phyloP scores from a whole-genome alignment of 495 filamentous ascomycete species.

The Neurospora sp. region DNA sequence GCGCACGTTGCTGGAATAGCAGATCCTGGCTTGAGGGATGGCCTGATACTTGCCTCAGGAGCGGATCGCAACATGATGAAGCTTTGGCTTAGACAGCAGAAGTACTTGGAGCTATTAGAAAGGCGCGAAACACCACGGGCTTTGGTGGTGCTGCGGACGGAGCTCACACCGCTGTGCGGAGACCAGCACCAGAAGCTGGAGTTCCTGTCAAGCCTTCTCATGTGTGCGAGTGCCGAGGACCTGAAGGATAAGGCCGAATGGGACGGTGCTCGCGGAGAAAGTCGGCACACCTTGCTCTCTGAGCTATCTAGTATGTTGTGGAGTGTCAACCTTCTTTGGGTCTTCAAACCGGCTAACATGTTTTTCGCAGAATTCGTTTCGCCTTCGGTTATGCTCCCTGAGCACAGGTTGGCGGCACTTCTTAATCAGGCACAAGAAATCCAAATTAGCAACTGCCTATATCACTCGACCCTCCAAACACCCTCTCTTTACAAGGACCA shows the following conservation, averaged over 20 bases:
- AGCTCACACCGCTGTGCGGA: conserved; percentile 80
- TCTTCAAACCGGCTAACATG: conserved; percentile 3
- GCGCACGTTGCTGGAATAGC: conserved; percentile 29
- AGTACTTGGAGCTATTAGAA: conserved; percentile 88
- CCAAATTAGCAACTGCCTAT: conserved; percentile 77
- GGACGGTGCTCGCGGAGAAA: conserved; percentile 75
- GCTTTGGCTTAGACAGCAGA: conserved; percentile 84
- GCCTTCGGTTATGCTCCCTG: conserved; percentile 95
- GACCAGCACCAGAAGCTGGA: conserved; percentile 63
- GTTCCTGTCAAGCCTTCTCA: conserved; percentile 78
- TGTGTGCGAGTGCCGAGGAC: conserved; percentile 74
- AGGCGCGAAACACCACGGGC: conserved; percentile 60
- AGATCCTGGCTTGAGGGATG: conserved; percentile 19
- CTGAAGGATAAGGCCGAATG: conserved; percentile 73
- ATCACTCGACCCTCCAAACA: conserved; percentile 70
- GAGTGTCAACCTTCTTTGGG: background rate
- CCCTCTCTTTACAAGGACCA: conserved; percentile 89
- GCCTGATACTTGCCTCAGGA: conserved; percentile 36
- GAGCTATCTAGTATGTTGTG: conserved; percentile 67
- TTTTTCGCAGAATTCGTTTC: conserved; percentile 65
- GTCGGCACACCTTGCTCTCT: conserved; percentile 65
- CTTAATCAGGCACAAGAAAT: conserved; percentile 70
- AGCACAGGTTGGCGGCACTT: conserved; percentile 80
- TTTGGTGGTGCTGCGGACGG: conserved; percentile 69
- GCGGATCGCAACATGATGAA: conserved; percentile 37